A percentile compares a stretch with the other conserved stretches of the same genome.
Evolutionary conservation across 2,329 filamentous ascomycete species (phyloP).

Genomic region (Aspergillus fischeri): DNA sequence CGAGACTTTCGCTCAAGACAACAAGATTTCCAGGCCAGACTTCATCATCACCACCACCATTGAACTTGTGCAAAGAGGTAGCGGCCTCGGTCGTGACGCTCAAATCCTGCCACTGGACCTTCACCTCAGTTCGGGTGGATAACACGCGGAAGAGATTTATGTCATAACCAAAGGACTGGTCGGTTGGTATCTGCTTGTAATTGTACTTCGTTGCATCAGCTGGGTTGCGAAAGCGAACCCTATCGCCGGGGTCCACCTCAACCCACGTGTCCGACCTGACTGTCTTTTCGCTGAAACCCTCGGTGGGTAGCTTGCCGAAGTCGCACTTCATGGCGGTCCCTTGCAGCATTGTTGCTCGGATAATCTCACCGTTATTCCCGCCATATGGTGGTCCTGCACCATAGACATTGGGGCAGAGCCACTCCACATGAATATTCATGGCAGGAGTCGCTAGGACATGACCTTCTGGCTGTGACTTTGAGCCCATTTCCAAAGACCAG

Average conservation of each 20-base stretch:
- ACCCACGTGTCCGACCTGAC: slow-evolving; percentile 30
- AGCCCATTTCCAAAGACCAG: slow-evolving; percentile 51
- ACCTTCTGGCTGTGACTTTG: slow-evolving; percentile 49
- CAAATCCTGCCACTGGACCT: slow-evolving; percentile 58
- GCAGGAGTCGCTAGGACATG: slow-evolving; percentile 50
- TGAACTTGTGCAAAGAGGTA: slow-evolving; percentile 34
- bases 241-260: slow-evolving; percentile 36
- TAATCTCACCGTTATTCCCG: slow-evolving; percentile 7
- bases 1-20: slow-evolving; percentile 41
- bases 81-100: slow-evolving; percentile 46
- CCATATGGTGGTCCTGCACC: slow-evolving; percentile 16
- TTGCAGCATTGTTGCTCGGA: slow-evolving; percentile 17
- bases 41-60: slow-evolving; percentile 44
- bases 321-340: slow-evolving; percentile 21
- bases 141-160: slow-evolving; percentile 55
- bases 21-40: slow-evolving; percentile 57
- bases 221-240: slow-evolving; percentile 55
- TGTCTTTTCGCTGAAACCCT: background rate
- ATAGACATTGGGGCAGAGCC: slow-evolving; percentile 46
- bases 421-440: slow-evolving; percentile 46
- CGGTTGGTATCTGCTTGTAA: slow-evolving; percentile 43
- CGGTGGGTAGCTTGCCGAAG: slow-evolving; percentile 15
- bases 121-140: slow-evolving; percentile 46
- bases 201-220: slow-evolving; percentile 52
- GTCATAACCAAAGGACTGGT: slow-evolving; percentile 52